Evolutionary conservation across 345 rosid genomes (phyloP).

Genomic region (Citrus hindsii): DNA sequence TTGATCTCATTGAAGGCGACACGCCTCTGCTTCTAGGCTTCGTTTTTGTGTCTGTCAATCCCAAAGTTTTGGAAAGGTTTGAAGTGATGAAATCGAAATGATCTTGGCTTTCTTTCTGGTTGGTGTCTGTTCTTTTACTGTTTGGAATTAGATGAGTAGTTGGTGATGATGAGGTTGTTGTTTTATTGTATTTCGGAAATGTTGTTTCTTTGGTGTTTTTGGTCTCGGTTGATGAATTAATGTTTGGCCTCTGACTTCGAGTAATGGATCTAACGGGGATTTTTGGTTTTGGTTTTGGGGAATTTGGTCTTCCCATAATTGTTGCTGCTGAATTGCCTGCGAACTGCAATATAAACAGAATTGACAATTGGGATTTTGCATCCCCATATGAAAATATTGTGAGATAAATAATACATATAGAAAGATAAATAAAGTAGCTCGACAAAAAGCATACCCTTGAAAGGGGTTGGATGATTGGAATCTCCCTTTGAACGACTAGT

Average conservation of each 20-base stretch:
- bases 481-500: constrained; percentile 41
- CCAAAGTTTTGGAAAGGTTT: constrained; percentile 10
- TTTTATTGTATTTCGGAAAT: constrained; percentile 14
- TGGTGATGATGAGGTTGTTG: background rate
- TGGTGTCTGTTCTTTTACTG: background rate
- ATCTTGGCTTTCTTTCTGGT: background rate
- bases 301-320: constrained; percentile 14
- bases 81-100: constrained; percentile 14
- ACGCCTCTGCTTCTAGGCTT: constrained; percentile 28
- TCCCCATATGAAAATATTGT: no score
- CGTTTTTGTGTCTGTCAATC: constrained; percentile 11
- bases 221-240: constrained; percentile 6
- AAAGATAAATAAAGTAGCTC: background rate
- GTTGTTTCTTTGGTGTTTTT: constrained; percentile 11
- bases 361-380: background rate
- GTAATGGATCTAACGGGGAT: constrained; percentile 24
- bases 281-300: constrained; percentile 30
- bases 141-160: background rate
- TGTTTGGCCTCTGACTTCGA: constrained; percentile 23
- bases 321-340: constrained; percentile 23
- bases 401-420: no score
- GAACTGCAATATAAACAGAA: constrained; percentile 19
- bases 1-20: constrained; percentile 34
- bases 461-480: constrained; percentile 45
- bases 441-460: constrained; percentile 32